These are phyloP conservation scores for Fistulinella prunicolor DNA, from an alignment of 768 basidiomycete species.

Conservation along the genomic window DNA sequence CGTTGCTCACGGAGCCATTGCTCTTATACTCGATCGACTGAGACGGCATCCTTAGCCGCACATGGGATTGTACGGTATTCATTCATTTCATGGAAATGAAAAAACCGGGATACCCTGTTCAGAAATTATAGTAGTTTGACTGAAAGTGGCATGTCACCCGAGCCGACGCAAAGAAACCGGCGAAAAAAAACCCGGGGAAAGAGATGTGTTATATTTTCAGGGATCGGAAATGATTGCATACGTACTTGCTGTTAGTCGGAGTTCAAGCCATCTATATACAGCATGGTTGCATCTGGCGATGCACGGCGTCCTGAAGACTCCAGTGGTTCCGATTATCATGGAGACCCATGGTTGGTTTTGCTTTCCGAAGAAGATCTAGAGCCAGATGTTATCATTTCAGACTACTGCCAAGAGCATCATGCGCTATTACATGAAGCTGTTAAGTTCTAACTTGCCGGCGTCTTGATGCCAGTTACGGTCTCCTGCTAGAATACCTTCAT, in stretches of 20 bases:
- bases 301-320: neutral
- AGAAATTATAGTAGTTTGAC: neutral
- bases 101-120: constrained; percentile 3
- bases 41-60: neutral
- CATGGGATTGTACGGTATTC: constrained; percentile 6
- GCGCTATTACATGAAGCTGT: no score
- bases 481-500: no score
- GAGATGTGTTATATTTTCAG: neutral
- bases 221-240: neutral
- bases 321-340: constrained; percentile 12
- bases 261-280: constrained; percentile 1
- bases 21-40: constrained; percentile 17
- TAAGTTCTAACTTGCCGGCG: no score
- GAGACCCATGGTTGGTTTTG: no score
- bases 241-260: constrained; percentile 1
- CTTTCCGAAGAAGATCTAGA: no score
- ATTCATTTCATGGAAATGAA: constrained; percentile 12
- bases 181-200: neutral
- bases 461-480: no score
- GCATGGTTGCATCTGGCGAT: constrained; percentile 1
- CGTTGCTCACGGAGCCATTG: neutral
- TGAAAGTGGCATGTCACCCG: neutral
- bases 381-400: no score
- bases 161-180: neutral
- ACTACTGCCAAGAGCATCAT: no score